phyloP scores from a whole-genome alignment of 1,284 basidiomycete genomes.

The Agroathelia rolfsii region DNA sequence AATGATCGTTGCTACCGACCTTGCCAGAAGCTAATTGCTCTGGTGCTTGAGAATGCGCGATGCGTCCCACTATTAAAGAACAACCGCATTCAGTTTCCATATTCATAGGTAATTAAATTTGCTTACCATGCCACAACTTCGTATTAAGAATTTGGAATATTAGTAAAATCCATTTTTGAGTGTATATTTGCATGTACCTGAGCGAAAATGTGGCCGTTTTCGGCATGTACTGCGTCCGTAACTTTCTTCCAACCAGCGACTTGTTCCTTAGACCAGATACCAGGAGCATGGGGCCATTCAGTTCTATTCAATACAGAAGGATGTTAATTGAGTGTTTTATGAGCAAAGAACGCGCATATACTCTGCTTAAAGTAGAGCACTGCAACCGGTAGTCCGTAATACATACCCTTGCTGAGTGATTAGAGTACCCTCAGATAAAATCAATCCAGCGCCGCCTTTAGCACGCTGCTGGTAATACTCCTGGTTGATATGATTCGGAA shows the following conservation, averaged over 20 bases:
- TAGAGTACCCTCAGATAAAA: constrained; percentile 34
- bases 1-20: too few species aligned
- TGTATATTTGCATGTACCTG: constrained; percentile 20
- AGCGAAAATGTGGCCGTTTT: constrained; percentile 25
- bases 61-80: constrained; percentile 10
- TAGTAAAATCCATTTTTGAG: constrained; percentile 18
- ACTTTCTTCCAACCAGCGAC: constrained; percentile 1
- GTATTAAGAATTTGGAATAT: background rate
- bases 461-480: constrained; percentile 40
- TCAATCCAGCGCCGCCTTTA: constrained; percentile 27
- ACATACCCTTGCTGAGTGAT: constrained; percentile 31
- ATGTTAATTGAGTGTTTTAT: too few species aligned
- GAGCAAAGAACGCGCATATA: too few species aligned
- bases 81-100: background rate
- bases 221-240: constrained; percentile 6
- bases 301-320: constrained; percentile 14
- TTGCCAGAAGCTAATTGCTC: constrained; percentile 18
- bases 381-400: too few species aligned
- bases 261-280: constrained; percentile 1
- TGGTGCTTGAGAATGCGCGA: constrained; percentile 10
- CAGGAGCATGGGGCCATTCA: background rate
- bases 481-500: constrained; percentile 27
- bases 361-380: too few species aligned
- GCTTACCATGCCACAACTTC: constrained; percentile 14
- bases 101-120: too few species aligned